Evolutionary conservation across 192 early-diverging fungal species (phyloP), one percentile per base, ranked within the genome.

Genomic region (Coemansia sp.): DNA sequence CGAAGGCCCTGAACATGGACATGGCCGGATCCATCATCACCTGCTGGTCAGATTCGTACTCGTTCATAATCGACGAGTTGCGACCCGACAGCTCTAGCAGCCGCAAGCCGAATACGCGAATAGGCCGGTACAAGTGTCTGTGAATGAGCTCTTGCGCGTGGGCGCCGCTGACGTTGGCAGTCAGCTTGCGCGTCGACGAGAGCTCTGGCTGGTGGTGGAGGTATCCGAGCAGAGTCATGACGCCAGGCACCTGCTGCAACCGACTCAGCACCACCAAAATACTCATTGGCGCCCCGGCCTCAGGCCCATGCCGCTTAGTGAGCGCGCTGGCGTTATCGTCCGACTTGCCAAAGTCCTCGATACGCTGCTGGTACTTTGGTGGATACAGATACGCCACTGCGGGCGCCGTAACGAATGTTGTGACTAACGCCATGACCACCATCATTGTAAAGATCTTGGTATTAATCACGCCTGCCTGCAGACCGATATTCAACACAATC

Each of bases 401-500:
- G 11, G 97, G 97, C 3, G 90, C 88, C 0, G 96, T 99, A 79
- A 94, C 87, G 55, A 94, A 90, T 7, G 96, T 99, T 0, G 96
- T 98, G 2, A 93, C 82, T 60, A 96, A 70, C 24, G 93, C 93
- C 90, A 92, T 93, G 9, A 93, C 75, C 41, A 95, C 89, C 87
- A 91, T 90, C 76, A 95, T 88, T 22, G 87, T 85, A 63, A 91
- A 93, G 27, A 93, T 79, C 57, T 71, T 38, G 16, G 89, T 88
- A 51, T 91, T 90, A 60, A 98, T 91, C 24, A 97, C 93, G 9
- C 89, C 88, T 2, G 95, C 93, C 42, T 93, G 83, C 67, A 92
- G 85, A 15, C 97, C 96, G 66, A 98, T 90, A 80, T 98, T 98
- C 9, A 98, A 88, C 36, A 98, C 95, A 66, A 97, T 97, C 8